A percentile compares a stretch with the other conserved stretches of the same genome.
Conservation (phyloP, 495 filamentous ascomycete species). For the Amorphotheca resinae region DNA sequence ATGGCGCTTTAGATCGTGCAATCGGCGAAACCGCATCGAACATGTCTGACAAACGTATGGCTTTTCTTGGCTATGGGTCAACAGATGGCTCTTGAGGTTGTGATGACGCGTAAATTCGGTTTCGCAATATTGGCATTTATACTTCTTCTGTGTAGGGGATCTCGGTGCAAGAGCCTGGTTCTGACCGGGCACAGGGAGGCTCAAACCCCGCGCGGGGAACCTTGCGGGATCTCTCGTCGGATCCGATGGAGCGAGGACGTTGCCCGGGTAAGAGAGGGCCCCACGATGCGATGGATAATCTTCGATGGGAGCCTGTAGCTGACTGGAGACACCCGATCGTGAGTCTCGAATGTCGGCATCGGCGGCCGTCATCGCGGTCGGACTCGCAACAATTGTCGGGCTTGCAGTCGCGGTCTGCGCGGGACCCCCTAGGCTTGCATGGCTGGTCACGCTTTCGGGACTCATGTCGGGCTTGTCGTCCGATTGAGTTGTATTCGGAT, state of each 20-base stretch:
- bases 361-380: conserved; percentile 18
- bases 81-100: conserved; percentile 96
- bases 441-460: conserved; percentile 31
- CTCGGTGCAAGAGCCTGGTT: conserved; percentile 45
- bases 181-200: conserved; percentile 57
- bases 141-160: conserved; percentile 74
- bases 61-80: conserved; percentile 98
- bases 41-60: conserved; percentile 87
- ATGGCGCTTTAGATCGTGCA: conserved; percentile 94
- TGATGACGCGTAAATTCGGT: conserved; percentile 97
- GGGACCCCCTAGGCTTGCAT: conserved; percentile 24
- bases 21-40: conserved; percentile 74
- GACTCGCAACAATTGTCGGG: conserved; percentile 21
- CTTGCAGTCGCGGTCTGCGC: conserved; percentile 34
- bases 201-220: conserved; percentile 55
- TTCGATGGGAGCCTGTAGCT: conserved; percentile 22
- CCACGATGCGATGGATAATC: conserved; percentile 26
- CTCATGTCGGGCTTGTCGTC: conserved; percentile 29
- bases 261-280: conserved; percentile 21
- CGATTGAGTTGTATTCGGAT: conserved; percentile 22
- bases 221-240: too few species aligned
- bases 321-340: conserved; percentile 3
- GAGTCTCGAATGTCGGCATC: conserved; percentile 16
- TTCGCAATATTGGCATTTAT: conserved; percentile 90
- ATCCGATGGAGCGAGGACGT: conserved; percentile 15